Base-by-base conservation (phyloP, 1,139 yeast species). In the Meyerozyma athensensis region DNA sequence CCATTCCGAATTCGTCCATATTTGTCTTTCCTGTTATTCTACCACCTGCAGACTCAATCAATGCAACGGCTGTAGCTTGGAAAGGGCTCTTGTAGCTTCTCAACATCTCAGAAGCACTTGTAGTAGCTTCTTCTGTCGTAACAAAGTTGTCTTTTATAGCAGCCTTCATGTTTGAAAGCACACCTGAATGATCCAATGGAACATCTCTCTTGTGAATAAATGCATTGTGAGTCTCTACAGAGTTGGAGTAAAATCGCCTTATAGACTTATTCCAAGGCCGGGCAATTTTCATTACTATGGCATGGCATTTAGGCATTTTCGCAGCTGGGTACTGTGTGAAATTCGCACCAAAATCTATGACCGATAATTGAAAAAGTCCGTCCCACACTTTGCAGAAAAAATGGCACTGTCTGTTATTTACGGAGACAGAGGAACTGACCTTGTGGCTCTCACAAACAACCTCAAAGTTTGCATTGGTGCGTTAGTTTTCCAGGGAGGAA, bases 1-100 rank as follows among this genome's bases (percentile, higher is more conserved):
- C 99, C 98, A 94, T 94, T 1, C 95, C 98, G 63, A 92, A 94
- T 61, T 94, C 97, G 61, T 94, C 99, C 75, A 94, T 68, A 50
- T 92, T 92, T n/a, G 95, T 74, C 58, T 90, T 92, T 0, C 96
- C 97, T 0, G 80, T 61, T n/a, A 81, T 54, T 1, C 58, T 49
- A 18, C 73, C 70, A 0, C 89, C 86, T 3, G 71, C 66, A 0
- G 58, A 48, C 12, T 68, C 56, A n/a, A 92, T 58, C 7, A 80
- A 63, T 2, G 58, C 47, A 0, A 79, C 77, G 2, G 82, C 85
- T 0, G 97, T 86, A 5, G 97, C 86, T 45, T 84, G 79, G 53
- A 75, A 89, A 0, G 97, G 97, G 24, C 95, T 80, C 7, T 52
- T 53, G 53, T 84, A 92, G 30, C 65, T 65, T 4, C 53, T 43